Evolutionary conservation across 1,284 basidiomycete species (phyloP).

Genomic region (Puccinia hordei): DNA sequence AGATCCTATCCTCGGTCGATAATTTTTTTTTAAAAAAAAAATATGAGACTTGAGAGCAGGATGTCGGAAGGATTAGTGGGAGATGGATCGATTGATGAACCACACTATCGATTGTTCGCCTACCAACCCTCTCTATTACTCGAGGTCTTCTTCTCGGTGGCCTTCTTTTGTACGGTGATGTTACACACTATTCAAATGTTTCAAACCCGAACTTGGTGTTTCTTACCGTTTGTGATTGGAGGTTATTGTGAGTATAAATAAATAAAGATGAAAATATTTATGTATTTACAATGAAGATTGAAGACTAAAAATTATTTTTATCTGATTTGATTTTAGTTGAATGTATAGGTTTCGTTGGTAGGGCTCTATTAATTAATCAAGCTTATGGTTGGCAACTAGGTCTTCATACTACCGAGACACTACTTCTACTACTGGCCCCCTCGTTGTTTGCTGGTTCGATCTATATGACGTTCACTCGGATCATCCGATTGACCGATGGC

Average conservation of each 20-base stretch:
- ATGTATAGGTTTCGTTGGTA: neutral
- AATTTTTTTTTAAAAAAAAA: too few species aligned
- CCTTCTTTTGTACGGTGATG: conserved; percentile 6
- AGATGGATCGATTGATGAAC: too few species aligned
- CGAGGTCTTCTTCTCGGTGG: conserved; percentile 9
- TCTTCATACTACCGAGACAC: neutral
- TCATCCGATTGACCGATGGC: conserved; percentile 9
- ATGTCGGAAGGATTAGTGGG: too few species aligned
- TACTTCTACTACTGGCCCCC: conserved; percentile 10
- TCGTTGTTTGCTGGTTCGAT: conserved; percentile 6
- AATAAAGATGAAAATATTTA: neutral
- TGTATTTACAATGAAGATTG: too few species aligned
- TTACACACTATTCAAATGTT: conserved; percentile 12
- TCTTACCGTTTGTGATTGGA: conserved; percentile 23
- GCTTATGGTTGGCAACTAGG: neutral
- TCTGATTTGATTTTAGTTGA: conserved; percentile 12
- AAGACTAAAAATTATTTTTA: too few species aligned
- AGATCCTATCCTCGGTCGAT: too few species aligned
- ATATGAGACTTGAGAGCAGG: too few species aligned
- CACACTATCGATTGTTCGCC: neutral
- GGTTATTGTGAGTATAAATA: conserved; percentile 5
- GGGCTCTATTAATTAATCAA: neutral
- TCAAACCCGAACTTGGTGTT: neutral
- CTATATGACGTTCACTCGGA: conserved; percentile 11
- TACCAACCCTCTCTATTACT: neutral